Evolutionary conservation across 495 filamentous ascomycete genomes (phyloP).

Genomic region (Hypoxylon perforatum): DNA sequence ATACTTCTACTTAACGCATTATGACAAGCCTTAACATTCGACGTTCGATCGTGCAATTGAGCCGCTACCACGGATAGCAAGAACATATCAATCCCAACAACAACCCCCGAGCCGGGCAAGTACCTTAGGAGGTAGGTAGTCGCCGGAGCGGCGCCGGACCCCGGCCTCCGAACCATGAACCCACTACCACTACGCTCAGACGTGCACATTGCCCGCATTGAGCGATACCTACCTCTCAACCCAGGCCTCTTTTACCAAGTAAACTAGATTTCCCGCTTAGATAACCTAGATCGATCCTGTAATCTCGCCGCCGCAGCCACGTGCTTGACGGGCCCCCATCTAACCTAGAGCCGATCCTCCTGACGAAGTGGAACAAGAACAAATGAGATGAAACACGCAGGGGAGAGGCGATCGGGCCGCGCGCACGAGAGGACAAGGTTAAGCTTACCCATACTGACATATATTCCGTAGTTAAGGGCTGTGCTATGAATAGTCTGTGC

Average conservation of each 20-base stretch:
- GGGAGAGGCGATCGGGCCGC: slow-evolving; percentile 3
- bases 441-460: background rate
- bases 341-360: background rate
- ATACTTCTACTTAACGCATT: no score
- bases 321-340: background rate
- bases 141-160: no score
- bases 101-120: no score
- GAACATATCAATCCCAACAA: no score
- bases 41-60: no score
- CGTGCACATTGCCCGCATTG: no score
- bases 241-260: background rate
- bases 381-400: slow-evolving; percentile 9
- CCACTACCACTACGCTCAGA: no score
- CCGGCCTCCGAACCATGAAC: no score
- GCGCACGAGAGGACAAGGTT: background rate
- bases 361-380: background rate
- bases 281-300: slow-evolving; percentile 6
- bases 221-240: no score
- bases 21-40: no score
- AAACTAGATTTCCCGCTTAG: background rate
- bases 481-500: slow-evolving; percentile 19
- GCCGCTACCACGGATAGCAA: no score
- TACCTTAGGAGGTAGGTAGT: no score
- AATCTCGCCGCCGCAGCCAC: slow-evolving; percentile 6
- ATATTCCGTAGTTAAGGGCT: background rate